phyloP scores from a whole-genome alignment of 768 basidiomycete genomes.

The Naematelia encephala region DNA sequence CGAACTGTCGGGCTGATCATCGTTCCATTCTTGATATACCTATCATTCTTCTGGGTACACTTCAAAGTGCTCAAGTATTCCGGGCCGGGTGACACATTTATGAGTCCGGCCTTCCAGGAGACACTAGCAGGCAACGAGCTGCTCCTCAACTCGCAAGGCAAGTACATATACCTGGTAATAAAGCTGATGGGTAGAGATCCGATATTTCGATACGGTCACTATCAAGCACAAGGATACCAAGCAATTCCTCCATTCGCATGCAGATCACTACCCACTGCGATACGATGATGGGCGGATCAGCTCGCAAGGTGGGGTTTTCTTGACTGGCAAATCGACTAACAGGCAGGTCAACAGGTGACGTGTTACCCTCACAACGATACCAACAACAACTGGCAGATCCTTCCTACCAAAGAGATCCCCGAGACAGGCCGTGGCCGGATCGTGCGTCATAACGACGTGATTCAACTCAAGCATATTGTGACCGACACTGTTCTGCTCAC shows the following conservation, averaged over 20 bases:
- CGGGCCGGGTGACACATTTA: slow-evolving; percentile 90
- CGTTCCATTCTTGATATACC: slow-evolving; percentile 84
- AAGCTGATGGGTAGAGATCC: slow-evolving; percentile 65
- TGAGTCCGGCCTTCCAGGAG: slow-evolving; percentile 98
- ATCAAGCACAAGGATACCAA: slow-evolving; percentile 91
- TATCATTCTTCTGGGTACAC: slow-evolving; percentile 94
- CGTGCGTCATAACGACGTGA: slow-evolving; percentile 80
- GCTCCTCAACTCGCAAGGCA: slow-evolving; percentile 85
- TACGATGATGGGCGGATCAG: slow-evolving; percentile 95
- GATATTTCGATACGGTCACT: slow-evolving; percentile 83
- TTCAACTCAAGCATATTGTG: slow-evolving; percentile 82
- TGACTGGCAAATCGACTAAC: neutral
- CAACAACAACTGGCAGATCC: slow-evolving; percentile 93
- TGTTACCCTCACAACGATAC: slow-evolving; percentile 90
- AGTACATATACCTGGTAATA: slow-evolving; percentile 17
- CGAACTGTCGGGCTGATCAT: slow-evolving; percentile 79
- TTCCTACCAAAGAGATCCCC: slow-evolving; percentile 91
- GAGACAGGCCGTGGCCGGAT: slow-evolving; percentile 89
- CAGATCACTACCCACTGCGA: slow-evolving; percentile 81
- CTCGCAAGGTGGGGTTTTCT: slow-evolving; percentile 69
- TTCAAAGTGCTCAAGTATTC: slow-evolving; percentile 82
- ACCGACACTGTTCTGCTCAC: slow-evolving; percentile 81
- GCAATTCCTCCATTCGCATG: slow-evolving; percentile 88
- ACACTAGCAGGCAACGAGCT: slow-evolving; percentile 88
- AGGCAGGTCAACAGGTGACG: slow-evolving; percentile 85